Evolutionary conservation across 2,329 filamentous ascomycete genomes (phyloP).

Genomic region (Aquanectria penicillioides): DNA sequence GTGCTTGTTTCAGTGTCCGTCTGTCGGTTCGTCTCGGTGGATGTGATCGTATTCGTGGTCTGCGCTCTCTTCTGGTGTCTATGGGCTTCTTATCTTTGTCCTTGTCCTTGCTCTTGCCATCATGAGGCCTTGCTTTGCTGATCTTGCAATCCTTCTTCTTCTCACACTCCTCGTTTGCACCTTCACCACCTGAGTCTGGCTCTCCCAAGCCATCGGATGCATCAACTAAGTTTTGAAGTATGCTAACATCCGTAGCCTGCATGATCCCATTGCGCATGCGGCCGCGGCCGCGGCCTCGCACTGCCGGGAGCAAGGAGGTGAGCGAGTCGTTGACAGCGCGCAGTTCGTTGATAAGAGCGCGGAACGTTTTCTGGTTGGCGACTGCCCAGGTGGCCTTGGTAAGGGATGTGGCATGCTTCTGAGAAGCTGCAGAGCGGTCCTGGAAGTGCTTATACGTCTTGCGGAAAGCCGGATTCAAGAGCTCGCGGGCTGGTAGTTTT

Average conservation of each 20-base stretch:
- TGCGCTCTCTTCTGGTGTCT: too few species aligned
- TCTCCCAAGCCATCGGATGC: neutral
- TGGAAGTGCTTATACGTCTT: neutral
- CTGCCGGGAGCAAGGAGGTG: neutral
- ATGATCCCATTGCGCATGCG: neutral
- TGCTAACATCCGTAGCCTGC: neutral
- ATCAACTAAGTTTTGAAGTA: neutral
- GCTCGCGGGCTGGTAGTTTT: neutral
- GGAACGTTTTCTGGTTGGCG: neutral
- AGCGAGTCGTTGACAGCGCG: neutral
- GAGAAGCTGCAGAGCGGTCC: neutral
- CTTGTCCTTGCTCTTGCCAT: too few species aligned
- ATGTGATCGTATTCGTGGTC: too few species aligned
- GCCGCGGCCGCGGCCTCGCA: neutral
- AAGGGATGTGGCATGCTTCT: neutral
- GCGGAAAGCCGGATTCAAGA: neutral
- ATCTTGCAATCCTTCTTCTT: too few species aligned
- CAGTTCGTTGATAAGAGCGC: neutral
- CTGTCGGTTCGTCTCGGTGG: too few species aligned
- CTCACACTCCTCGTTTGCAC: too few species aligned
- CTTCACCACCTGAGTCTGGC: too few species aligned
- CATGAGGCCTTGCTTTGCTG: too few species aligned
- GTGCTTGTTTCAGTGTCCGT: too few species aligned
- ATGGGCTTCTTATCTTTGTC: too few species aligned
- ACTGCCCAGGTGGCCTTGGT: neutral